These are phyloP conservation scores for Schoenoplectus triqueter DNA, from an alignment of 202 grass and related monocot genomes.

Conservation along the genomic window DNA sequence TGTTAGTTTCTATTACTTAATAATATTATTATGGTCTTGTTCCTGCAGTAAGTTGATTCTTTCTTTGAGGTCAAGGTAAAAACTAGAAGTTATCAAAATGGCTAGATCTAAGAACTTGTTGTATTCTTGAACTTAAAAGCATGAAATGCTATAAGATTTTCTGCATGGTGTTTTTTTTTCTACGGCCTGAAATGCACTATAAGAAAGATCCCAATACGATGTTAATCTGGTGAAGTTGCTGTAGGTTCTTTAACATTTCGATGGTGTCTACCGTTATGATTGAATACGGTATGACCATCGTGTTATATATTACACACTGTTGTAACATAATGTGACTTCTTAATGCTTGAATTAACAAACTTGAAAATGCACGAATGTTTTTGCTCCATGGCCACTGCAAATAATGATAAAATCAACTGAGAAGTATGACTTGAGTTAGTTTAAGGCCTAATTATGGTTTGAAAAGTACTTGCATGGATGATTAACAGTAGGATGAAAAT, in stretches of 20 bases:
- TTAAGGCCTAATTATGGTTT: not conserved
- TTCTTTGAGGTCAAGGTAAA: slow-evolving; percentile 1
- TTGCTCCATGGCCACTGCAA: not conserved
- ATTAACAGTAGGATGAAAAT: not conserved
- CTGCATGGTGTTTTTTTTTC: not conserved
- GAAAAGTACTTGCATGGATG: not conserved
- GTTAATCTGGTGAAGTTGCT: not conserved
- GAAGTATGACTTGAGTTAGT: not conserved
- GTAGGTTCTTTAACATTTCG: not conserved
- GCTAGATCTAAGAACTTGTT: slow-evolving; percentile 15
- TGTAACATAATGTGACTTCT: not conserved
- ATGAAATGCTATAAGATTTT: not conserved
- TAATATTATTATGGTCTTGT: not conserved
- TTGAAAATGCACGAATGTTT: not conserved
- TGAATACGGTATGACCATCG: not conserved
- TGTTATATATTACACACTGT: not conserved
- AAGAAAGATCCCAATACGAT: slow-evolving; percentile 16
- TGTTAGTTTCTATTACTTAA: not conserved
- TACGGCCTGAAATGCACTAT: not conserved
- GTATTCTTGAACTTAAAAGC: not conserved
- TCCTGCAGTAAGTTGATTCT: not conserved
- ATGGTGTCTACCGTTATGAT: not conserved
- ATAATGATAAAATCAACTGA: slow-evolving; percentile 4
- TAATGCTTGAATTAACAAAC: not conserved
- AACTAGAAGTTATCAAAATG: not conserved